Conservation (phyloP, 306 rosid species). For the Malus orientalis region DNA sequence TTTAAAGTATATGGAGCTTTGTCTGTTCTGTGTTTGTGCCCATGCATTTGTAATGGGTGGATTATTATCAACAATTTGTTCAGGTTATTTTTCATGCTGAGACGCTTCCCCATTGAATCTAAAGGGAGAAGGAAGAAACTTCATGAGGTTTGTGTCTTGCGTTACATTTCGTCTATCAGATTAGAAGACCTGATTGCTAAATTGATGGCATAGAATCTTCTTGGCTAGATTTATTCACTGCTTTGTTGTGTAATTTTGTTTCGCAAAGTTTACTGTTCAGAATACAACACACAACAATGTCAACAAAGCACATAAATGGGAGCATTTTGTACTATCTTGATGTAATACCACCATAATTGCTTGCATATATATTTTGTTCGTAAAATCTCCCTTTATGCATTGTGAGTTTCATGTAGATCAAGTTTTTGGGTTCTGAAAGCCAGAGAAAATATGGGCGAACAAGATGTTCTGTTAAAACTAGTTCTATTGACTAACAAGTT, state of each 20-base stretch:
- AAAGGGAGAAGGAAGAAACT: conserved; percentile 98
- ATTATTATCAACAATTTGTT: not conserved
- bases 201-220: not conserved
- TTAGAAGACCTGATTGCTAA: not conserved
- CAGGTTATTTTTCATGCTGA: conserved; percentile 95
- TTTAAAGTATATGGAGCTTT: conserved; percentile 9
- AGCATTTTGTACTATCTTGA: not conserved
- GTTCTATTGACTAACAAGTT: conserved; percentile 14
- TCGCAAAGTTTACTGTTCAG: not conserved
- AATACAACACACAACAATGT: not conserved
- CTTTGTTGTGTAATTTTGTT: not conserved
- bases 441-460: not conserved
- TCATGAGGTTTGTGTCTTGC: conserved; percentile 64
- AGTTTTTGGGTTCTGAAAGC: not conserved
- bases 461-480: not conserved
- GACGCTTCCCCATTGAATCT: conserved; percentile 95
- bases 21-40: conserved; percentile 7
- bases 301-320: not conserved
- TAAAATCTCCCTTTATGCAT: not conserved
- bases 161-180: conserved; percentile 15
- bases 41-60: not conserved
- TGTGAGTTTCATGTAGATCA: not conserved
- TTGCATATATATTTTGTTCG: not conserved
- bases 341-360: not conserved
- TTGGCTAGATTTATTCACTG: not conserved